Evolutionary conservation across 225 moss, liverwort and hornwort genomes (phyloP).

Genomic region (Polytrichum commune): DNA sequence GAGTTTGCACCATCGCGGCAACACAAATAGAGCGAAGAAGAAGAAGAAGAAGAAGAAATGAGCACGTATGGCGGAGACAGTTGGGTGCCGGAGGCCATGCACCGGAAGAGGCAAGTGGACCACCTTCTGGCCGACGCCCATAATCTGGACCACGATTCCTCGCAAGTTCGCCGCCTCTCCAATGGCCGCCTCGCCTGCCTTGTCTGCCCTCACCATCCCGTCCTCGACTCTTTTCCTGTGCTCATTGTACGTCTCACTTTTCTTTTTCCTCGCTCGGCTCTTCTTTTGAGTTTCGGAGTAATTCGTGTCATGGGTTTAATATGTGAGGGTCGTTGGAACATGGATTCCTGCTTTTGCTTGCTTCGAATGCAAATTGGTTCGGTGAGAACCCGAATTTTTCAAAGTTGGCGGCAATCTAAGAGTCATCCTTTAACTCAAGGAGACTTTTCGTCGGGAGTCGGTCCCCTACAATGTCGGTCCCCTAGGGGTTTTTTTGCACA

Average conservation of each 20-base stretch:
- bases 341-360: neutral
- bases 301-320: no score
- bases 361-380: neutral
- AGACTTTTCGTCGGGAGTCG: no score
- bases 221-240: constrained; percentile 73
- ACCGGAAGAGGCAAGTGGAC: constrained; percentile 66
- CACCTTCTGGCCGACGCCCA: constrained; percentile 59
- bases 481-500: no score
- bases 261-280: neutral
- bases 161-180: constrained; percentile 58
- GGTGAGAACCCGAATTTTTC: no score
- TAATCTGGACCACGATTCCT: constrained; percentile 40
- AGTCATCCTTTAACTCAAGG: no score
- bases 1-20: no score
- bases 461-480: no score
- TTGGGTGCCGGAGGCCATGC: constrained; percentile 67
- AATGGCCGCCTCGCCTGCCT: constrained; percentile 74
- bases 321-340: no score
- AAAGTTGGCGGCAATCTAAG: no score
- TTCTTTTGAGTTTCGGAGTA: no score
- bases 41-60: constrained; percentile 25
- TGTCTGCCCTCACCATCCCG: constrained; percentile 63
- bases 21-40: no score
- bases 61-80: constrained; percentile 87
- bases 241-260: constrained; percentile 40